Conservation (phyloP, 2,329 filamentous ascomycete genomes). For the Botrytis pseudocinerea region DNA sequence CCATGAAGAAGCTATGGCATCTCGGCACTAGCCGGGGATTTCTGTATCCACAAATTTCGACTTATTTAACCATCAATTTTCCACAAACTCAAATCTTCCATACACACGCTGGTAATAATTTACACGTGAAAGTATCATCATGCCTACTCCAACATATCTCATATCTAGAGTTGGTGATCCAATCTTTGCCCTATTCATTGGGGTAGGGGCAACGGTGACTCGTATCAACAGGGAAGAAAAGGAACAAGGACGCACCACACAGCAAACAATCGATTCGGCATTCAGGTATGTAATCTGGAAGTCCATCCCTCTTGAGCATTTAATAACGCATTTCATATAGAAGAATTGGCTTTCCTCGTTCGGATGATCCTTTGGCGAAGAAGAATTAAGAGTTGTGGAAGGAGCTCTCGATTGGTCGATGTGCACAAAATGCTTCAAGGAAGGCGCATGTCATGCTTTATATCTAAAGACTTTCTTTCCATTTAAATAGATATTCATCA, state of each 20-base stretch:
- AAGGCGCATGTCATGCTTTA: conserved; percentile 15
- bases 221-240: conserved; percentile 56
- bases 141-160: conserved; percentile 39
- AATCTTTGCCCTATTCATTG: conserved; percentile 54
- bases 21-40: conserved; percentile 17
- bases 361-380: conserved; percentile 15
- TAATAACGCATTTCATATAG: conserved; percentile 9
- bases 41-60: conserved; percentile 12
- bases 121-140: conserved; percentile 24
- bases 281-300: conserved; percentile 34
- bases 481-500: not conserved
- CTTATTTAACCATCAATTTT: conserved; percentile 9
- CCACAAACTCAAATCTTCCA: not conserved
- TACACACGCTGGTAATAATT: not conserved
- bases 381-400: conserved; percentile 21
- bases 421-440: conserved; percentile 10
- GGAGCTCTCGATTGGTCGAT: not conserved
- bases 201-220: conserved; percentile 51
- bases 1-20: conserved; percentile 16
- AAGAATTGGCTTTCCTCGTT: conserved; percentile 28
- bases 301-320: not conserved
- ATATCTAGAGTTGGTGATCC: conserved; percentile 52
- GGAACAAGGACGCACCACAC: conserved; percentile 41
- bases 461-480: not conserved
- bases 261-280: conserved; percentile 39